A percentile compares a stretch with the other conserved stretches of the same genome.
phyloP scores from a whole-genome alignment of 768 basidiomycete genomes.

The Podaxis carcinomalis region DNA sequence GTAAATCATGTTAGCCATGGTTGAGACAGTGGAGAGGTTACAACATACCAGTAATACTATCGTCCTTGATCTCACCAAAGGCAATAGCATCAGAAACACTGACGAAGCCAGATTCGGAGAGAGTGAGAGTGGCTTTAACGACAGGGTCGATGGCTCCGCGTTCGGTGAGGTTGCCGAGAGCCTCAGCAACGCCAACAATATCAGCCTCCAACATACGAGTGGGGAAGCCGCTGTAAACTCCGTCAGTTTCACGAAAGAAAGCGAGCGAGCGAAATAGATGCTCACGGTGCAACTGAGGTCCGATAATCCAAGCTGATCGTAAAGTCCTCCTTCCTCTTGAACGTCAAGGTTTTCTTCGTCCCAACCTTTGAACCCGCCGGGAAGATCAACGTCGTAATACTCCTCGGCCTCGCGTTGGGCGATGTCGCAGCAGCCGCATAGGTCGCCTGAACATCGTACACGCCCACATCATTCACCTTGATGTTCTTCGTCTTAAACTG shows the following conservation, averaged over 20 bases:
- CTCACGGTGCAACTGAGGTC: constrained; percentile 56
- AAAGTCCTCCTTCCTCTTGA: constrained; percentile 85
- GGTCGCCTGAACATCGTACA: constrained; percentile 75
- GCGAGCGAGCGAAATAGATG: constrained; percentile 9
- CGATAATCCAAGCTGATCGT: constrained; percentile 76
- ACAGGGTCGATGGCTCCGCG: constrained; percentile 78
- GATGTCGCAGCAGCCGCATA: constrained; percentile 63
- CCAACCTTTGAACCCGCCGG: constrained; percentile 72
- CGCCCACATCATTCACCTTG: constrained; percentile 69
- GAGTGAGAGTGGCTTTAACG: constrained; percentile 76
- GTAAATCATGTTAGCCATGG: neutral
- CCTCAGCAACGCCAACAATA: constrained; percentile 68
- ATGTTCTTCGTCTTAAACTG: constrained; percentile 97
- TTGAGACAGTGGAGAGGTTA: neutral
- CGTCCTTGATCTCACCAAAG: constrained; percentile 78
- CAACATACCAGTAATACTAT: constrained; percentile 63
- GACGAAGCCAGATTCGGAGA: constrained; percentile 86
- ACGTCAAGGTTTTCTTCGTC: constrained; percentile 80
- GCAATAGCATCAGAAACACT: constrained; percentile 76
- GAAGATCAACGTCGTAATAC: constrained; percentile 76
- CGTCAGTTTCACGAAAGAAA: constrained; percentile 3
- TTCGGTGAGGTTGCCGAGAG: constrained; percentile 79
- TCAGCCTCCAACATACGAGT: constrained; percentile 70
- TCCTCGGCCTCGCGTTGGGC: constrained; percentile 49
- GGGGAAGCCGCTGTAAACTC: constrained; percentile 55